Evolutionary conservation across 2,329 filamentous ascomycete species (phyloP), one percentile per base, ranked within the genome.

Genomic region (Juglanconis oblonga): DNA sequence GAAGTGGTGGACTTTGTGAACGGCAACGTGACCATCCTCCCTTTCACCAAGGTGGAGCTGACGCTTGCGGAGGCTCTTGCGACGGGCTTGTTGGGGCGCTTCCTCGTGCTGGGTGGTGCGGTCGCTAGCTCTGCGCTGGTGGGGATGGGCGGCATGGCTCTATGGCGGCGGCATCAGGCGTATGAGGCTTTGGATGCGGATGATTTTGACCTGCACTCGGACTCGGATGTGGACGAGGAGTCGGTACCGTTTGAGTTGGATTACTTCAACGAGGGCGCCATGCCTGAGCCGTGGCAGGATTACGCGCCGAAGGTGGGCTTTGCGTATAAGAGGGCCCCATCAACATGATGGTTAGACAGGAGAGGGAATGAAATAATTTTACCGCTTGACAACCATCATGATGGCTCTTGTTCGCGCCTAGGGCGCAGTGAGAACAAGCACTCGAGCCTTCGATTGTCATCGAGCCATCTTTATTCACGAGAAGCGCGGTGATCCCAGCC

Each of bases 1-100:
- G 67, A 64, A 40, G 68, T 71, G 35, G 64, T 68, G 45, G 59
- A 57, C 44, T 60, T 55, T 42, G 38, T 17, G 17, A 47, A 36
- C n/a, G 58, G 47, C 31, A 54, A 60, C 29, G 11, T 57, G 17
- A 55, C 52, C 5, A 45, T 62, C 10, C 8, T 54, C 14, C 29
- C 44, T 6, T 51, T 50, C 24, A 49, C 49, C n/a, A 49, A n/a
- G 35, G 32, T 52, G 17, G 48, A 32, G 2, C n/a, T 24, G 4
- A 9, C 38, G 40, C 31, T 36, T 29, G 35, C 5, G 5, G 24
- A 24, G 24, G 24, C 24, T 24, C 24, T 24, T 24, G 31, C 31
- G 29, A 14, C 31, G 31, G 36, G 52, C 8, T 4, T 31, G 3
- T 29, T 35, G 6, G 35, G 48, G 1, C 31, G 47, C 14, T 56